Conservation (phyloP, 768 basidiomycete species). For the Coprinopsis marcescibilis region DNA sequence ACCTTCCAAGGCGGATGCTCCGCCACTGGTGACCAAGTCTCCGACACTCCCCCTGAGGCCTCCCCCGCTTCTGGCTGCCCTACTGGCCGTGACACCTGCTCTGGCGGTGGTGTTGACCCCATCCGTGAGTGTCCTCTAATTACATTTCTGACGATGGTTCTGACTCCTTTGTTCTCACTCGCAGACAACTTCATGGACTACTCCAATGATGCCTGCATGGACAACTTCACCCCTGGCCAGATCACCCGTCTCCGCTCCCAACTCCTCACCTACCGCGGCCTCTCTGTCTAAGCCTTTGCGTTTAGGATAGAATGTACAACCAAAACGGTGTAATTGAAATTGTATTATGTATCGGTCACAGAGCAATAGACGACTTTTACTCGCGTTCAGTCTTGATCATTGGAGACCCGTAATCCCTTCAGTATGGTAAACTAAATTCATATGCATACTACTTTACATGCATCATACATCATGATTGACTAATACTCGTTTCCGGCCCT, state of each 20-base stretch:
- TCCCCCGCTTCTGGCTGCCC: conserved; percentile 38
- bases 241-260: conserved; percentile 2
- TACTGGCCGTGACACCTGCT: conserved; percentile 30
- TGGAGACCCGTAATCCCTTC: too few species aligned
- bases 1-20: conserved; percentile 50
- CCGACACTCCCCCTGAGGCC: conserved; percentile 43
- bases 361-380: too few species aligned
- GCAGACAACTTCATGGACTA: conserved; percentile 52
- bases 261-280: not conserved
- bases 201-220: conserved; percentile 45
- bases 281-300: not conserved
- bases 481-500: too few species aligned
- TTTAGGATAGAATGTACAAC: too few species aligned
- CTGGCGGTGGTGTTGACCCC: conserved; percentile 35
- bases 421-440: too few species aligned
- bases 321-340: too few species aligned
- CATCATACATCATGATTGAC: too few species aligned
- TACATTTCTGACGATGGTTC: not conserved
- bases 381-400: too few species aligned
- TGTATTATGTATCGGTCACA: too few species aligned
- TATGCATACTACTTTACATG: too few species aligned
- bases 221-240: conserved; percentile 42
- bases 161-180: not conserved
- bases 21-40: conserved; percentile 35
- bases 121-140: conserved; percentile 31